These are phyloP conservation scores for Magnaporthiopsis rhizophila DNA, from an alignment of 2,329 filamentous ascomycete species.

Conservation along the genomic window DNA sequence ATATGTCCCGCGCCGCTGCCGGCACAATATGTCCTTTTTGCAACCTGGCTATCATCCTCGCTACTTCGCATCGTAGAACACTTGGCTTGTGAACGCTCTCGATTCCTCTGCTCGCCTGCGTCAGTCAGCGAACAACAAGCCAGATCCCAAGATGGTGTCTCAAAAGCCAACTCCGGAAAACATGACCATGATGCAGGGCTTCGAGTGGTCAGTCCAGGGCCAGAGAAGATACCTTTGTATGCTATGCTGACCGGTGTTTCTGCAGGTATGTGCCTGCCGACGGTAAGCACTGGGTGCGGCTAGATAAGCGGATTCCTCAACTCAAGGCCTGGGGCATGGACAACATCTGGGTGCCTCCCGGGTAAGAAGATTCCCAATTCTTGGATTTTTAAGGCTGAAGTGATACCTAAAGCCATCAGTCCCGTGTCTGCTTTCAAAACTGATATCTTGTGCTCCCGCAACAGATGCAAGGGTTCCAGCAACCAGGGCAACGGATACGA, in stretches of 20 bases:
- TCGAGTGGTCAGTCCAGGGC: constrained; percentile 48
- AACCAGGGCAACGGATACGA: constrained; percentile 61
- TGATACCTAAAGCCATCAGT: too few relatives aligned
- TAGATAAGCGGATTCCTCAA: constrained; percentile 45
- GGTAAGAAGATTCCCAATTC: constrained; percentile 18
- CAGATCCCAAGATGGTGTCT: constrained; percentile 14
- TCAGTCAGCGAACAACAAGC: not conserved
- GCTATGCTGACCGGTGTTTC: not conserved
- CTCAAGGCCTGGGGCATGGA: constrained; percentile 56
- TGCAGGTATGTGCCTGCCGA: constrained; percentile 50
- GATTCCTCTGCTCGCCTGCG: not conserved
- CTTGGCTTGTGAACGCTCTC: not conserved
- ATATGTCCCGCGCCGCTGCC: not conserved
- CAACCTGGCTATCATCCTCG: not conserved
- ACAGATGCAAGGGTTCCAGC: constrained; percentile 55
- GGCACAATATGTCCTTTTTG: not conserved
- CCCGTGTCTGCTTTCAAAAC: not conserved
- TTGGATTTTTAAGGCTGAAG: too few relatives aligned
- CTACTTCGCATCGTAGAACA: not conserved
- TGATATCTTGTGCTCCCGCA: not conserved
- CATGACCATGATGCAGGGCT: constrained; percentile 58
- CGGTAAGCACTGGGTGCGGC: constrained; percentile 54
- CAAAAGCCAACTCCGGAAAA: constrained; percentile 31
- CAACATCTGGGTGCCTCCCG: constrained; percentile 63
- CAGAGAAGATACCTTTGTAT: not conserved